Evolutionary conservation across 1,284 basidiomycete genomes (phyloP), one percentile per base, ranked within the genome.

Genomic region (Leccinum huronense): DNA sequence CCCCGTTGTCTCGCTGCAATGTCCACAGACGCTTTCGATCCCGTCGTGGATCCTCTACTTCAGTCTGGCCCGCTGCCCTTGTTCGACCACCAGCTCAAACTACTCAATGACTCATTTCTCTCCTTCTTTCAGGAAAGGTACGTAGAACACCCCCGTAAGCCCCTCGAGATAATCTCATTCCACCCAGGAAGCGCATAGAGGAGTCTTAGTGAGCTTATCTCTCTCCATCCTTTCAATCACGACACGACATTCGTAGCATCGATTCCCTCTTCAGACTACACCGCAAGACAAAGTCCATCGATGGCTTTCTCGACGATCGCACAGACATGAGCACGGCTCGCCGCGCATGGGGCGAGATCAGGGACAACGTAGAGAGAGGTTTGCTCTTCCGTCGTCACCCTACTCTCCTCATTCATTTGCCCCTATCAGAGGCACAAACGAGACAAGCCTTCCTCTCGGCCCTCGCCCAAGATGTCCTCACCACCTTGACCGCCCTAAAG

Each of bases 91-190:
- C 87, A 93, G 69, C 84, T 93, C 45, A 85, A 80, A 66, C 80
- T 86, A 66, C 75, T 93, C 58, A 81, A 84, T 36, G 90, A 93
- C 69, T 90, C 89, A 9, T 93, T 93, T 75, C 83, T 95, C 67
- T 80, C 73, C 67, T 95, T 95, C 81, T 95, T 95, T 77, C 84
- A 86, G 75, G 94, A 95, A 80, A 83, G 93, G 93, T 91, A 71
- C 70, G 86, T 75, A 56, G 65, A 51, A 40, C 59, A 23, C 1
- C 27, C n/a, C 31, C 48, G 16, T 40, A 58, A 11, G 2, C 57
- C 59, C 38, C 36, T 56, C 36, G 53, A 63, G 59, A 58, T 65
- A 61, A 66, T 40, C 27, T 8, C 53, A 55, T 33, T 23, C 54
- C 60, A 45, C 60, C 58, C 73, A 95, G 93, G 72, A 89, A 87